These are phyloP conservation scores for Rhizopus microsporus DNA, from an alignment of 371 early-diverging fungal species.

Conservation along the genomic window DNA sequence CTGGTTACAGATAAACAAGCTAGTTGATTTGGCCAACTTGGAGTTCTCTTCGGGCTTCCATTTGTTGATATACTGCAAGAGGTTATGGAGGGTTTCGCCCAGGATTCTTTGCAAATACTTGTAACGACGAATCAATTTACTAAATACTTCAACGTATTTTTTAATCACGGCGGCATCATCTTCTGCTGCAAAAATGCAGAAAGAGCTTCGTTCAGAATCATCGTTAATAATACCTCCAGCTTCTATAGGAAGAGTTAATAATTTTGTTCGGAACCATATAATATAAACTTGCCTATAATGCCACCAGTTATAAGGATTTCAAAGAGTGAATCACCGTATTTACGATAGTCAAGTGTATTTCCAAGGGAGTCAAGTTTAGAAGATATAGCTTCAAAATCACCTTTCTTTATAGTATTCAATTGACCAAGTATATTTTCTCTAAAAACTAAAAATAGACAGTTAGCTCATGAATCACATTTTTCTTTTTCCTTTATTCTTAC, in stretches of 20 bases:
- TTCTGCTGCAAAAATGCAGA: slow-evolving; percentile 80
- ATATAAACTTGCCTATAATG: slow-evolving; percentile 67
- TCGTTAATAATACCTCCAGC: slow-evolving; percentile 90
- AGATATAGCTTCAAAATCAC: slow-evolving; percentile 72
- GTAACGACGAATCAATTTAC: slow-evolving; percentile 87
- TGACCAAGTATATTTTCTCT: slow-evolving; percentile 73
- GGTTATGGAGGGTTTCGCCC: slow-evolving; percentile 82
- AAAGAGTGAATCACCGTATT: slow-evolving; percentile 92
- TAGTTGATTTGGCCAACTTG: slow-evolving; percentile 81
- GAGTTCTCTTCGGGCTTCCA: slow-evolving; percentile 74
- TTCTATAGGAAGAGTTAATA: slow-evolving; percentile 46
- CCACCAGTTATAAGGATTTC: slow-evolving; percentile 91
- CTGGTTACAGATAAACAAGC: slow-evolving; percentile 70
- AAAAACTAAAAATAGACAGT: slow-evolving; percentile 51
- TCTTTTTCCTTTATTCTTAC: slow-evolving; percentile 37
- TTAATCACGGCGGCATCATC: slow-evolving; percentile 71
- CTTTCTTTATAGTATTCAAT: slow-evolving; percentile 59
- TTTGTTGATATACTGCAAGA: slow-evolving; percentile 88
- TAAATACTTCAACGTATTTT: slow-evolving; percentile 79
- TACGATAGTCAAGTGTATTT: slow-evolving; percentile 89
- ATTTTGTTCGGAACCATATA: not conserved
- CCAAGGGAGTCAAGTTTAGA: slow-evolving; percentile 79
- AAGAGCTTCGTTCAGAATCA: slow-evolving; percentile 78
- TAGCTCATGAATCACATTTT: not conserved
- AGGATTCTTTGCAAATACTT: slow-evolving; percentile 89